Conservation (phyloP, 208 protist genomes). For the Leishmania guyanensis region DNA sequence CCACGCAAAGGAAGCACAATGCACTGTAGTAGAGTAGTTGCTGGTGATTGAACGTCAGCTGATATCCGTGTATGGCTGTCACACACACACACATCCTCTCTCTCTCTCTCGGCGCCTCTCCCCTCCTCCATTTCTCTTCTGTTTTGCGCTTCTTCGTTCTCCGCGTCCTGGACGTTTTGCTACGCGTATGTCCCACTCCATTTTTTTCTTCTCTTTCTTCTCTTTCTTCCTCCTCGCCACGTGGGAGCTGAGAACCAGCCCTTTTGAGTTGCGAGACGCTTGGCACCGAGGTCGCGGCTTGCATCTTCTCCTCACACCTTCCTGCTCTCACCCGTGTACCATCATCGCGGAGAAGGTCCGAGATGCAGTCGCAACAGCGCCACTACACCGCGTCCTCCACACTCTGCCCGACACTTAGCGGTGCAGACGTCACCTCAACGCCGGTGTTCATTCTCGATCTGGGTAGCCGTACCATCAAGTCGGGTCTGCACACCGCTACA, state of each 20-base stretch:
- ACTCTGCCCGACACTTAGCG: not conserved
- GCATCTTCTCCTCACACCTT: not conserved
- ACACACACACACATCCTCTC: not conserved
- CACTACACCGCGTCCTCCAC: not conserved
- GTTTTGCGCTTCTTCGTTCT: not conserved
- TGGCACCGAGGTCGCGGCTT: not conserved
- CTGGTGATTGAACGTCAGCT: not conserved
- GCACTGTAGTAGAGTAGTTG: not conserved
- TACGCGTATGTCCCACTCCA: not conserved
- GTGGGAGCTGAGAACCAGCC: not conserved
- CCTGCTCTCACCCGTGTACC: not conserved
- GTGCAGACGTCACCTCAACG: not conserved
- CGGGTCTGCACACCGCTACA: slow-evolving; percentile 32
- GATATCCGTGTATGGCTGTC: not conserved
- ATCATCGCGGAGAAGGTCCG: not conserved
- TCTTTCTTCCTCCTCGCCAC: not conserved
- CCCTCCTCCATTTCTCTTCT: not conserved
- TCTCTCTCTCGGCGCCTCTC: not conserved
- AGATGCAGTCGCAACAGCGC: not conserved
- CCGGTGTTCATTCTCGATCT: slow-evolving; percentile 52
- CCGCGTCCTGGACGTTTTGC: not conserved
- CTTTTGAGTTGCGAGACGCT: not conserved
- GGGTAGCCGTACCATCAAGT: slow-evolving; percentile 50
- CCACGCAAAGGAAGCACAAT: not conserved
- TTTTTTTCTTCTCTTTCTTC: not conserved